These are phyloP conservation scores for Piloderma croceum DNA, from an alignment of 768 basidiomycete genomes.

Conservation along the genomic window DNA sequence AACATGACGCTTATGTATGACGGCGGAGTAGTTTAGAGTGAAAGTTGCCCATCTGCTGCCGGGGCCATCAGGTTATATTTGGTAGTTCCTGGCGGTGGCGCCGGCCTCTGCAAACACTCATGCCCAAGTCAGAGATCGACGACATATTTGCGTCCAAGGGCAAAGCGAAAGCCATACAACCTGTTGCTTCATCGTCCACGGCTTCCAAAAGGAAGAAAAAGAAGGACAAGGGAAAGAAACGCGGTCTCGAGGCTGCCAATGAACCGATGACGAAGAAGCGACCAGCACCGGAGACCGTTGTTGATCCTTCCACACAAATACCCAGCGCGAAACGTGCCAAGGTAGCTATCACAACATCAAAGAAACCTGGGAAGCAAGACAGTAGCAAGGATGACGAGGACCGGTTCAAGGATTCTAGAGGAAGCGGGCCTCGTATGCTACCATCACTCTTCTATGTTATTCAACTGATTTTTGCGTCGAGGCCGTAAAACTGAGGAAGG, in stretches of 20 bases:
- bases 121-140: slow-evolving; percentile 75
- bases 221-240: slow-evolving; percentile 35
- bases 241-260: background rate
- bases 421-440: slow-evolving; percentile 60
- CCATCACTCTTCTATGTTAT: slow-evolving; percentile 3
- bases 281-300: slow-evolving; percentile 50
- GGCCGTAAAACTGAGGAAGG: slow-evolving; percentile 80
- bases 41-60: background rate
- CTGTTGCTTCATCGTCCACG: slow-evolving; percentile 25
- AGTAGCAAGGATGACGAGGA: slow-evolving; percentile 29
- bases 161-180: slow-evolving; percentile 23
- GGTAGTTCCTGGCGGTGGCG: background rate
- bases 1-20: slow-evolving; percentile 14
- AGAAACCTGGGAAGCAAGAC: slow-evolving; percentile 15
- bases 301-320: slow-evolving; percentile 53
- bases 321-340: slow-evolving; percentile 25
- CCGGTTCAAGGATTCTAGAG: slow-evolving; percentile 71
- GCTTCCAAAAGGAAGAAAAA: slow-evolving; percentile 38
- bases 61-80: background rate
- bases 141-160: slow-evolving; percentile 67
- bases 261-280: slow-evolving; percentile 22
- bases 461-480: slow-evolving; percentile 25
- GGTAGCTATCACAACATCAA: slow-evolving; percentile 15
- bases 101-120: slow-evolving; percentile 12
- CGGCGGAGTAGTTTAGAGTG: slow-evolving; percentile 1